Evolutionary conservation across 1,139 yeast genomes (phyloP), one percentile per base, ranked within the genome.

Genomic region (Pichia sp.): DNA sequence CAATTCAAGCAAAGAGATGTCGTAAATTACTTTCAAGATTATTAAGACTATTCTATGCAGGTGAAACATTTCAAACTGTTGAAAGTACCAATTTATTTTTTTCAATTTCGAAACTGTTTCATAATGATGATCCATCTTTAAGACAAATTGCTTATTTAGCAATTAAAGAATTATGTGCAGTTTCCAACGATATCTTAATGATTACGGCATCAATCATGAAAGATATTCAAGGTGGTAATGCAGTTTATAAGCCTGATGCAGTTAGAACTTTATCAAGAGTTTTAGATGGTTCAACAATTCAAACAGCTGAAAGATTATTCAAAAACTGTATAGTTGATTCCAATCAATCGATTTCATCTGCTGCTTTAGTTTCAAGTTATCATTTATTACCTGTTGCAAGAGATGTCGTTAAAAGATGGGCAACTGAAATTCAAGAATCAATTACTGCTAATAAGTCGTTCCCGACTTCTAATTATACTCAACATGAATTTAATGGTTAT

Each of bases 151-250:
- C 90, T 30, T 92, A 92, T 64, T 74, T 92, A 65, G 90, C 97
- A 20, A 89, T 90, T 66, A 92, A 92, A 70, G 97, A 90, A 66
- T 77, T 92, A 54, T 79, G 92, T 40, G 70, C 82, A 18, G 79
- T 85, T 49, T 88, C 97, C 18, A 89, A 88, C 59, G 97, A 92
- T 68, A 88, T 88, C 48, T 79, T 92, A 68, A 94, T 92, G 97
- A 97, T 92, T 32, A 92, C 98, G 30, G 87, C 97, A 8, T 87
- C 96, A 22, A 90, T 92, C 62, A 94, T 92, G 97, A 90, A 90
- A 71, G 98, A 92, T 69, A 87, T 92, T 51, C 97, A 94, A 69
- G 82, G 84, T 52, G 90, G 90, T 56, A 95, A 88, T 55, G 74
- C 80, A 55, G 73, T 89, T 51, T 89, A 85, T 68, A 88, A 90